These are phyloP conservation scores for Blastocystis sp. DNA, from an alignment of 352 stramenopile species.

Conservation along the genomic window DNA sequence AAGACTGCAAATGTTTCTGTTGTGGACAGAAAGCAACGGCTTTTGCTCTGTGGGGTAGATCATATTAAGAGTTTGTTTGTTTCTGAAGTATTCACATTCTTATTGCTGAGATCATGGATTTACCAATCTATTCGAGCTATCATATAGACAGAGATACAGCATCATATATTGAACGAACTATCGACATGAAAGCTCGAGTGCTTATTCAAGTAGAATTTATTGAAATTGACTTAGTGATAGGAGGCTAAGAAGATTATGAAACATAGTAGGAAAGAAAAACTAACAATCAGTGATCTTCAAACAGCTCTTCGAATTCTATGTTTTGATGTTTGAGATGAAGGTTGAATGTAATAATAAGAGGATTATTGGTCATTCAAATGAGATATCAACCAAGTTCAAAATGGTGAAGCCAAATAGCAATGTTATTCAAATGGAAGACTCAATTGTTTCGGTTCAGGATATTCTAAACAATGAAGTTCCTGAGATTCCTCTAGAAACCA, in stretches of 20 bases:
- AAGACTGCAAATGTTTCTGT: conserved; percentile 88
- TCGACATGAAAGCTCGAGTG: neutral
- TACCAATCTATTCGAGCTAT: neutral
- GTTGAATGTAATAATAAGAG: neutral
- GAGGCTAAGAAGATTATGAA: conserved; percentile 32
- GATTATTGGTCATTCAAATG: conserved; percentile 9
- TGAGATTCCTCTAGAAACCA: conserved; percentile 36
- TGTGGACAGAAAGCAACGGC: conserved; percentile 88
- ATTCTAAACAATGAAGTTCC: conserved; percentile 6
- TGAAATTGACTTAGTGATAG: neutral
- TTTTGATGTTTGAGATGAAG: neutral
- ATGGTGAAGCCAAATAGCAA: neutral
- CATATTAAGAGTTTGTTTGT: conserved; percentile 73
- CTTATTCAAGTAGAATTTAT: neutral
- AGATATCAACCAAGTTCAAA: neutral
- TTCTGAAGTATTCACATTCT: neutral
- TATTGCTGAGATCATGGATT: neutral
- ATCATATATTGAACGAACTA: neutral
- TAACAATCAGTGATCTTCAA: conserved; percentile 18
- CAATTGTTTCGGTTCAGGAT: neutral
- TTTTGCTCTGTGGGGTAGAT: conserved; percentile 81
- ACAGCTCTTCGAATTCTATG: neutral
- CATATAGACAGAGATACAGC: neutral
- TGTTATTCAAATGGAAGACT: neutral
- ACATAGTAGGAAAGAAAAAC: conserved; percentile 7